Evolutionary conservation across 495 filamentous ascomycete species (phyloP).

Genomic region (Eremomyces bilateralis): DNA sequence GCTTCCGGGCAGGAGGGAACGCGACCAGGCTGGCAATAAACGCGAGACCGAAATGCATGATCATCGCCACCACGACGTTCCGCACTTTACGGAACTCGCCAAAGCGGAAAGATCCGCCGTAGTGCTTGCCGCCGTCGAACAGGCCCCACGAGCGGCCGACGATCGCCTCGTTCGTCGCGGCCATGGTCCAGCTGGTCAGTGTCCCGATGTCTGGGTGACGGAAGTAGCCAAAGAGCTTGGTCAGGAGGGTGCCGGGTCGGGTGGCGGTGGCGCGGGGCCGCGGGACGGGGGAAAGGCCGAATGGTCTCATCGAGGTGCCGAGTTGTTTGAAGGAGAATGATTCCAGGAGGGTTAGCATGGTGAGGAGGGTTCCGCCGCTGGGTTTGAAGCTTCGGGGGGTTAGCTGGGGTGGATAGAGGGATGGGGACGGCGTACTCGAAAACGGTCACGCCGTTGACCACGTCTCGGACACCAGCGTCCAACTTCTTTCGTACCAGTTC

Average conservation of each 20-base stretch:
- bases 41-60: conserved; percentile 30
- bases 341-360: conserved; percentile 41
- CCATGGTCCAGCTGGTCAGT: conserved; percentile 35
- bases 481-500: conserved; percentile 38
- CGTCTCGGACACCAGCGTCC: conserved; percentile 30
- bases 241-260: neutral
- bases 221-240: conserved; percentile 33
- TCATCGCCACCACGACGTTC: conserved; percentile 30
- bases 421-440: conserved; percentile 19
- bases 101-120: conserved; percentile 51
- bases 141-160: conserved; percentile 56
- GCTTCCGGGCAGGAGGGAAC: conserved; percentile 26
- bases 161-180: conserved; percentile 33
- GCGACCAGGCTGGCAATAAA: conserved; percentile 22
- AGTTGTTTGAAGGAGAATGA: conserved; percentile 36
- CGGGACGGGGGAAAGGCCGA: conserved; percentile 56
- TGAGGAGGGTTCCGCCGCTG: conserved; percentile 56
- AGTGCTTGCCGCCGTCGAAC: conserved; percentile 30
- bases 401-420: neutral
- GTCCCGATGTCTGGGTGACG: conserved; percentile 38
- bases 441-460: conserved; percentile 37
- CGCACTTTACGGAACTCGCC: conserved; percentile 37
- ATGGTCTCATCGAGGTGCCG: conserved; percentile 33
- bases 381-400: conserved; percentile 19
- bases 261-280: conserved; percentile 12